These are phyloP conservation scores for Lindgomyces ingoldianus DNA, from an alignment of 495 filamentous ascomycete species.

Conservation along the genomic window DNA sequence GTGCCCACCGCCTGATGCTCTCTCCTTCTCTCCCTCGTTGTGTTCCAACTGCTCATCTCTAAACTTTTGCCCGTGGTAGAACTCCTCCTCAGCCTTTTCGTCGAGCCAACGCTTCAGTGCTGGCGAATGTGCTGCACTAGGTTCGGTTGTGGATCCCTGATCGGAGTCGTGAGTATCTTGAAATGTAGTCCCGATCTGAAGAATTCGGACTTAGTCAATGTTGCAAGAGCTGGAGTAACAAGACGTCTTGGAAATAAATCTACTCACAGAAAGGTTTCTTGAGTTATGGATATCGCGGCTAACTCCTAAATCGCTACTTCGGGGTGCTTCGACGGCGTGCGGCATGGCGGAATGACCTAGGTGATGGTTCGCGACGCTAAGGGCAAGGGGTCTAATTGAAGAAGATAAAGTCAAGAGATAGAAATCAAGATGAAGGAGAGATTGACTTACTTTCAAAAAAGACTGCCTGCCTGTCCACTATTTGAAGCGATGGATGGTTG, in stretches of 20 bases:
- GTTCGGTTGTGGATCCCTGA: neutral
- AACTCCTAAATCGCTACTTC: neutral
- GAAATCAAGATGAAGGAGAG: too few relatives aligned
- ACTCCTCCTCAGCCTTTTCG: constrained; percentile 6
- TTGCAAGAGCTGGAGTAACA: too few relatives aligned
- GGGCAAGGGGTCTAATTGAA: neutral
- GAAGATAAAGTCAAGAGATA: neutral
- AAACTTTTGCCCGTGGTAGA: neutral
- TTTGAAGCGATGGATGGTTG: too few relatives aligned
- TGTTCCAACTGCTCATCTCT: neutral
- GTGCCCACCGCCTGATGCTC: too few relatives aligned
- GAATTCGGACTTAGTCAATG: too few relatives aligned
- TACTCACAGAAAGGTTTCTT: too few relatives aligned
- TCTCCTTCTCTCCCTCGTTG: neutral
- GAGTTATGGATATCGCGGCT: too few relatives aligned
- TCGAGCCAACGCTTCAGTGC: constrained; percentile 6
- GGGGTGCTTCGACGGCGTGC: neutral
- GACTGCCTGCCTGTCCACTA: too few relatives aligned
- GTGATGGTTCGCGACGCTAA: neutral
- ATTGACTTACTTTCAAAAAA: too few relatives aligned
- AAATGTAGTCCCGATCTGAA: too few relatives aligned
- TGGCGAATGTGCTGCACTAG: neutral
- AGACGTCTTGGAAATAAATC: neutral
- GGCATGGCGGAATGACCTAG: constrained; percentile 1
- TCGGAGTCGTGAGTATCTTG: too few relatives aligned